A percentile compares a stretch with the other conserved stretches of the same genome.
Evolutionary conservation across 2,329 filamentous ascomycete species (phyloP).

Genomic region (Hymenoscyphus fructigenus): DNA sequence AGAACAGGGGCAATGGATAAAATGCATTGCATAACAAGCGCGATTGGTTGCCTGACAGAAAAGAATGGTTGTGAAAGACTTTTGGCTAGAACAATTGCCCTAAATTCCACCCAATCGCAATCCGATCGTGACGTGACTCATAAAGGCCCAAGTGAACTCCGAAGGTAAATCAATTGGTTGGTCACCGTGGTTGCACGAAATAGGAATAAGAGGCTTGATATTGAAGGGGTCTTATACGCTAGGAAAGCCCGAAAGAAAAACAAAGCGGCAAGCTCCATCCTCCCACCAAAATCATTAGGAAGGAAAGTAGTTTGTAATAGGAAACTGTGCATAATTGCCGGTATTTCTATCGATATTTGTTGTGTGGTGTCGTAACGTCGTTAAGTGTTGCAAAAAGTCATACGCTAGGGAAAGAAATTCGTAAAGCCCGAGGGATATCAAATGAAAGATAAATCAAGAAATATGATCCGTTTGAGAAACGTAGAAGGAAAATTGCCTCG

Average conservation of each 20-base stretch:
- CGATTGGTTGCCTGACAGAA: not conserved
- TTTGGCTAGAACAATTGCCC: not conserved
- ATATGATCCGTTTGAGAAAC: not conserved
- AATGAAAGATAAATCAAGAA: too few relatives aligned
- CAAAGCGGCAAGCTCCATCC: not conserved
- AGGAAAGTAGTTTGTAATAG: not conserved
- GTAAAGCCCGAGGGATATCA: too few relatives aligned
- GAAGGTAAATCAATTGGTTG: not conserved
- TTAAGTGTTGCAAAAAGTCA: not conserved
- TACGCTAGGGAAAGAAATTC: not conserved
- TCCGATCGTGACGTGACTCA: not conserved
- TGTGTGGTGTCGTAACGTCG: not conserved
- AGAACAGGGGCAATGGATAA: too few relatives aligned
- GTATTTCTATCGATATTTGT: not conserved
- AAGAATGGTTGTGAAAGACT: not conserved
- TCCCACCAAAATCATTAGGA: not conserved
- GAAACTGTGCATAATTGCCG: not conserved
- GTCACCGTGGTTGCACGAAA: not conserved
- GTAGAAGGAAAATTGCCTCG: not conserved
- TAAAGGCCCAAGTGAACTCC: not conserved
- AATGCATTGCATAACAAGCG: not conserved
- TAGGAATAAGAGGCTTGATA: not conserved
- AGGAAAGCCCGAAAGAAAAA: not conserved
- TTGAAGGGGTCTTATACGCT: not conserved
- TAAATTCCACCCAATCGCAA: not conserved